Base-by-base conservation (phyloP, 257 asterid genomes). In the Jacaranda copaia region DNA sequence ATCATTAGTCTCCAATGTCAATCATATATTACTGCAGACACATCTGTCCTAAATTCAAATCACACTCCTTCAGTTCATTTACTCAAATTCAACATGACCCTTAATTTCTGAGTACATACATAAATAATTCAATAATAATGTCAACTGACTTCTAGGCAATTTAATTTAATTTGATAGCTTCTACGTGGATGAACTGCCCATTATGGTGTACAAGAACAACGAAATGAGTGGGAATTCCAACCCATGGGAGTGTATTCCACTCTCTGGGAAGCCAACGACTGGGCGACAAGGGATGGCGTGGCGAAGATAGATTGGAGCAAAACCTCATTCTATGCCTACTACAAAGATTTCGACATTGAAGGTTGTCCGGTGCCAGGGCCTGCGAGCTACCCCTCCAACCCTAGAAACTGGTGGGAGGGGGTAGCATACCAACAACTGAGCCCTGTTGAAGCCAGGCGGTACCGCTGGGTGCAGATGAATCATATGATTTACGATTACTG, bases 191-290 rank as follows among this genome's bases (percentile, higher is more conserved):
- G 87, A 84, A 8, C 74, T 88, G 5, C 98, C 98, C 0, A 84
- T 93, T n/a, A 83, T 97, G 76, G 98, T 88, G 1, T 93, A 73
- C 93, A 91, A 89, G 84, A 93, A 93, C 87, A 87, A 93, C 75
- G 96, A 89, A 77, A 96, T 83, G 1, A 78, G 48, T 76, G 97
- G 97, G 12, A 70, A 66, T 43, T 45, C 65, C 94, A 93, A 45
- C 91, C 98, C 0, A 93, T 93, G 98, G 92, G 89, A 45, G 79
- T 92, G 0, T 90, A 80, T 68, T 93, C 97, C 11, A 93, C 98
- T 0, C 83, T 93, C 4, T 93, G 98, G 98, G 98, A 93, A 74
- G 98, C 98, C 3, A 97, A 93, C 5, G 98, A 93, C 42, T 93
- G 98, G 98, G 97, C 98, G 0, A 93, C 98, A 0, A 81, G 98